phyloP scores from a whole-genome alignment of 768 basidiomycete genomes.

The Auriculariales sp. region DNA sequence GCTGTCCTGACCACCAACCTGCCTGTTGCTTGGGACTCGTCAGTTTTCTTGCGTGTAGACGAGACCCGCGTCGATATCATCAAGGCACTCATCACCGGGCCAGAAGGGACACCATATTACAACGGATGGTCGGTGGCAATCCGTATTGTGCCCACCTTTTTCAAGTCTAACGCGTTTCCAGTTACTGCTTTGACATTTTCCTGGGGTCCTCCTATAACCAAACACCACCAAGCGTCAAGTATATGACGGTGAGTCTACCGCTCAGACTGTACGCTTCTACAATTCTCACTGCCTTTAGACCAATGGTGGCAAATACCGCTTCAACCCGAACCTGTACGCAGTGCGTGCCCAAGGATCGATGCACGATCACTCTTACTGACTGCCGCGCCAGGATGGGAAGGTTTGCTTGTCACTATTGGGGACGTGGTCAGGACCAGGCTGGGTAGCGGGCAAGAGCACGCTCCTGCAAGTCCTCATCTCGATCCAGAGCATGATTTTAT shows the following conservation, averaged over 20 bases:
- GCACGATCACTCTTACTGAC: not conserved
- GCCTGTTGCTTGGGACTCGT: constrained; percentile 91
- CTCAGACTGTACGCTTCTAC: not conserved
- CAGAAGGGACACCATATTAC: constrained; percentile 85
- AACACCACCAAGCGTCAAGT: constrained; percentile 63
- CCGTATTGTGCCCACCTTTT: not conserved
- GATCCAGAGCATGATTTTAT: constrained; percentile 93
- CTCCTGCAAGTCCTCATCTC: constrained; percentile 83
- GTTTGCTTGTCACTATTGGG: constrained; percentile 85
- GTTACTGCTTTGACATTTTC: constrained; percentile 84
- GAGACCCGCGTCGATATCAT: constrained; percentile 85
- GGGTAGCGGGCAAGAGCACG: constrained; percentile 83
- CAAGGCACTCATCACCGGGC: constrained; percentile 84
- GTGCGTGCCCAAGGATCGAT: constrained; percentile 24
- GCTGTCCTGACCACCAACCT: constrained; percentile 88
- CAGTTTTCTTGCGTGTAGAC: constrained; percentile 84
- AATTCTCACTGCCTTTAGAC: constrained; percentile 31
- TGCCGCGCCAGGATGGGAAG: constrained; percentile 59
- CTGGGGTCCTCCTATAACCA: constrained; percentile 81
- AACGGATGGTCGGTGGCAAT: constrained; percentile 64
- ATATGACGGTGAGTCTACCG: constrained; percentile 28
- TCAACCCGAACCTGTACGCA: constrained; percentile 91
- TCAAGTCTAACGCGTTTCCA: constrained; percentile 9
- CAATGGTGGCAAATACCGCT: constrained; percentile 75
- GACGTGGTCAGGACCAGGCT: constrained; percentile 89